Conservation (phyloP, 2,329 filamentous ascomycete species). For the Sarocladiaceae sp. region DNA sequence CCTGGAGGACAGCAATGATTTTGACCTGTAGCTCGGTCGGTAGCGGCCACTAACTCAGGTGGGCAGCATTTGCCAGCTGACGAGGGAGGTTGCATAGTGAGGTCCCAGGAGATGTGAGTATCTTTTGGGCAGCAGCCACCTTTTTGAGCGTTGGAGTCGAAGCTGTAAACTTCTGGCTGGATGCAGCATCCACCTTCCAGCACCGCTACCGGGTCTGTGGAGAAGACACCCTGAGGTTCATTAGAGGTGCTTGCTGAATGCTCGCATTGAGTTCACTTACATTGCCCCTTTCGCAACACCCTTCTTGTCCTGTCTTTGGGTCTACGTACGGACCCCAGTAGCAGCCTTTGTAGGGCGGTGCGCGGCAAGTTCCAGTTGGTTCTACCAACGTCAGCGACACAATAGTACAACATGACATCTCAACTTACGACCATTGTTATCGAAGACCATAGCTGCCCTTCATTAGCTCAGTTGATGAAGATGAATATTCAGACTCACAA, state of each 20-base stretch:
- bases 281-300: slow-evolving; percentile 3
- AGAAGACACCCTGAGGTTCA: neutral
- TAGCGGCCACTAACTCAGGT: neutral
- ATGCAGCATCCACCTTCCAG: slow-evolving; percentile 1
- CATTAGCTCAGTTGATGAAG: neutral
- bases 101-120: slow-evolving; percentile 1
- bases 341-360: neutral
- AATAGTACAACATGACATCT: too few relatives aligned
- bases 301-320: slow-evolving; percentile 1
- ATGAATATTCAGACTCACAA: neutral
- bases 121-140: slow-evolving; percentile 6
- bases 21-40: neutral
- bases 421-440: neutral
- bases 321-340: slow-evolving; percentile 5
- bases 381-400: neutral
- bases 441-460: neutral
- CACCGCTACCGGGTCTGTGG: neutral
- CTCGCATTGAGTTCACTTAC: neutral
- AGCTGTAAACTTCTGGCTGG: neutral
- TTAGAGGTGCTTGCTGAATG: neutral
- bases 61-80: neutral
- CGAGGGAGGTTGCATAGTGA: neutral
- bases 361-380: slow-evolving; percentile 1
- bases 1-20: slow-evolving; percentile 1
- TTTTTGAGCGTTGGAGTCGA: neutral